Evolutionary conservation across 306 rosid species (phyloP), one percentile per base, ranked within the genome.

Genomic region (Ammopiptanthus mongolicus): DNA sequence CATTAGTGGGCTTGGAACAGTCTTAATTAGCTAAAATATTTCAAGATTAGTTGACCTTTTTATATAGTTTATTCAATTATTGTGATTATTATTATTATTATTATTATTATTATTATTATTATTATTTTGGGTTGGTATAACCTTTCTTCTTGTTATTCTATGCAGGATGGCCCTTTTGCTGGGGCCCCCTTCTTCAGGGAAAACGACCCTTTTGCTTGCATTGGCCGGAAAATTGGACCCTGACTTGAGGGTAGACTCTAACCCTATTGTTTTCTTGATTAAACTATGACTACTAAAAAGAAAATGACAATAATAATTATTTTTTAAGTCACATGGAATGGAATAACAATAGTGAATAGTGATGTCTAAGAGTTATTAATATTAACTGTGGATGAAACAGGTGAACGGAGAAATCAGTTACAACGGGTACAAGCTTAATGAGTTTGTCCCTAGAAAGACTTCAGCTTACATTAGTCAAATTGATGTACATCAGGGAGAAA

Each of bases 161-260:
- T 18, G 5, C 13, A 95, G 99, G 86, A 96, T 96, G 98, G 80
- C 97, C 37, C 97, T 96, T 21, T 59, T 96, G 74, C 81, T 92
- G 39, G 99, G 99, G 1, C 99, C 99, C 2, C 99, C 99, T 11
- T 92, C 99, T 8, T 96, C 99, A 1, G 99, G 99, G 75, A 96
- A 96, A 83, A 92, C 99, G 10, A 85, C 97, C 62, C 97, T 96
- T 22, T 73, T 96, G 85, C 37, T 92, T 34, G 99, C 98, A 39
- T 80, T 96, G 79, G 98, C 99, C 2, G 98, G 96, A 41, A 96
- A 89, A 77, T 86, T 96, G 81, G 99, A 89, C 76, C 55, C 81
- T 0, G 82, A 71, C 65, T 77, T 96, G 57, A 78, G 83, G 90
- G 99, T 91, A 75, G 50, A 0, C 13, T 62, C 29, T 25, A 61